These are phyloP conservation scores for Leccinum pseudoinsigne DNA, from an alignment of 1,284 basidiomycete genomes.

Conservation along the genomic window DNA sequence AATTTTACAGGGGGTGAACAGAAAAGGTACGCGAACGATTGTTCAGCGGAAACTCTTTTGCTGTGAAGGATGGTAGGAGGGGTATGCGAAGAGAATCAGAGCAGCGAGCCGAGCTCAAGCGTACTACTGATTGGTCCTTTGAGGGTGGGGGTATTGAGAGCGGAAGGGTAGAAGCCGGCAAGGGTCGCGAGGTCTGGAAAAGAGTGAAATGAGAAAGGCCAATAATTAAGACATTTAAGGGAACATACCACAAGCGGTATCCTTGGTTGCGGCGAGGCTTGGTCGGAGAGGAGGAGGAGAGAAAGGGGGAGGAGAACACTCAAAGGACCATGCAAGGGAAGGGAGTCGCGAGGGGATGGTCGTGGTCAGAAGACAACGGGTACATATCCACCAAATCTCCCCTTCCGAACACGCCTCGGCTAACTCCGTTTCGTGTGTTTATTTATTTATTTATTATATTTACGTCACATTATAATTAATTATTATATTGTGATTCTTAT, in stretches of 20 bases:
- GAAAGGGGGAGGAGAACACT: conserved; percentile 40
- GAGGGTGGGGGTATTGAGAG: conserved; percentile 37
- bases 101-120: conserved; percentile 74
- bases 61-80: conserved; percentile 22
- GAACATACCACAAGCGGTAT: conserved; percentile 71
- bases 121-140: conserved; percentile 40
- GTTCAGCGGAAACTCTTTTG: conserved; percentile 55
- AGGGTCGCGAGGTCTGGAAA: conserved; percentile 90
- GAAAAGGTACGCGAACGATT: conserved; percentile 50
- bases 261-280: conserved; percentile 68
- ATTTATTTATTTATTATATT: conserved; percentile 7
- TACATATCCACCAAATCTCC: conserved; percentile 29
- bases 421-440: conserved; percentile 20
- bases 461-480: conserved; percentile 1
- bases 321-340: conserved; percentile 38
- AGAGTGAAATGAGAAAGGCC: neutral
- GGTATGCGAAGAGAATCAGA: conserved; percentile 36
- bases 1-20: conserved; percentile 15
- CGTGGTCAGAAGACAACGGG: conserved; percentile 30
- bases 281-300: conserved; percentile 33
- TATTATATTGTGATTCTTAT: conserved; percentile 22
- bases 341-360: conserved; percentile 19
- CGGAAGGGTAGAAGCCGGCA: conserved; percentile 72
- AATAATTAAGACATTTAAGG: neutral
- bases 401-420: conserved; percentile 27